A percentile compares a stretch with the other conserved stretches of the same genome.
phyloP scores from a whole-genome alignment of 768 basidiomycete species.

The Trametes coccinea region DNA sequence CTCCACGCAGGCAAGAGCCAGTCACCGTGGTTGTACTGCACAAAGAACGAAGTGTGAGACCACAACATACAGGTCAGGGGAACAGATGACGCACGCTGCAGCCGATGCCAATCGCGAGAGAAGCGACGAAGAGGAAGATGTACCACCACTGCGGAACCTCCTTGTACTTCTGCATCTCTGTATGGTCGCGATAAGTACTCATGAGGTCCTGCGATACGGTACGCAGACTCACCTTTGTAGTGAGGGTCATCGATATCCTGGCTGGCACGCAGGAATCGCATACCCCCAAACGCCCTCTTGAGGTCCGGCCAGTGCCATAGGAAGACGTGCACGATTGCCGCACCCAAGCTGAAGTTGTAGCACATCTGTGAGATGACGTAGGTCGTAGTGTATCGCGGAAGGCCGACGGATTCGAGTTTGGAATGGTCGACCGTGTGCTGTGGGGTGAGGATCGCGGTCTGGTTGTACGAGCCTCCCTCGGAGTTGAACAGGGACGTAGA shows the following conservation, averaged over 20 bases:
- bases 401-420: conserved; percentile 32
- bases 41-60: background rate
- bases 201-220: background rate
- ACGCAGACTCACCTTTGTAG: conserved; percentile 39
- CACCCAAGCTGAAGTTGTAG: conserved; percentile 52
- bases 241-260: conserved; percentile 52
- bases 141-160: conserved; percentile 61
- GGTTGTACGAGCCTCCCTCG: conserved; percentile 43
- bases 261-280: conserved; percentile 39
- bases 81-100: conserved; percentile 31
- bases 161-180: conserved; percentile 52
- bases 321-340: conserved; percentile 49
- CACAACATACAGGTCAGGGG: background rate
- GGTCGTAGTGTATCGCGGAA: conserved; percentile 43
- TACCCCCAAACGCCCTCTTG: conserved; percentile 43
- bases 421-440: conserved; percentile 38
- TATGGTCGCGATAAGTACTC: background rate
- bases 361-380: conserved; percentile 49
- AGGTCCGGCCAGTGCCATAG: conserved; percentile 56
- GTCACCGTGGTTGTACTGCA: conserved; percentile 35
- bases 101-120: conserved; percentile 51
- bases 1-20: conserved; percentile 58
- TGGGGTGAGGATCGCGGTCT: conserved; percentile 41
- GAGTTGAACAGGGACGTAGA: conserved; percentile 45
- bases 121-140: conserved; percentile 42